phyloP scores from a whole-genome alignment of 768 basidiomycete genomes.

The Suillus variegatus region DNA sequence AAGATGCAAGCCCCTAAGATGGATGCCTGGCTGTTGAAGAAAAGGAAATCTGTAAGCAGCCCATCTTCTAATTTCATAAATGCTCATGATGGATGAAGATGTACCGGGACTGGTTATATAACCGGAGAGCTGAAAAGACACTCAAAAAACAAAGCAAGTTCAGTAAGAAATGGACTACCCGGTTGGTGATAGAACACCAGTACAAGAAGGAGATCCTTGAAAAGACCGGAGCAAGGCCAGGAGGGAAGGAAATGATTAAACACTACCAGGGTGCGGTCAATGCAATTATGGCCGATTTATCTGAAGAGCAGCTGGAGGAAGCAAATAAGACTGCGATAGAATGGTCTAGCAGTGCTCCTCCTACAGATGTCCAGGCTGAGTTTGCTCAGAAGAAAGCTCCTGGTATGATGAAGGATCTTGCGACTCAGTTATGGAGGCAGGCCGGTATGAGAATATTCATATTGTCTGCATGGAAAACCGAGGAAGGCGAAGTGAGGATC shows the following conservation, averaged over 20 bases:
- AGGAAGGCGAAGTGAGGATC: not conserved
- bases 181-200: no score
- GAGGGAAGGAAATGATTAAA: not conserved
- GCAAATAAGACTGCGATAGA: not conserved
- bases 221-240: not conserved
- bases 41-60: not conserved
- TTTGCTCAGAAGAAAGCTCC: constrained; percentile 1
- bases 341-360: not conserved
- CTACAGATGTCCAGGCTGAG: not conserved
- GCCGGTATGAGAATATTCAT: constrained; percentile 1
- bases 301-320: no score
- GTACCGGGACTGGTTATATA: constrained; percentile 1
- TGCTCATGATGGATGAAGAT: not conserved
- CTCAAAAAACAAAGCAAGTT: not conserved
- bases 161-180: not conserved
- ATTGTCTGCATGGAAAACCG: not conserved
- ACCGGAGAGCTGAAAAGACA: not conserved
- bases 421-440: constrained; percentile 2
- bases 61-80: not conserved
- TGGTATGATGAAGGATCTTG: not conserved
- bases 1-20: not conserved
- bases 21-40: not conserved
- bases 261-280: not conserved
- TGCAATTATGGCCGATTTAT: not conserved
- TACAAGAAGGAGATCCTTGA: no score